Evolutionary conservation across 805 yeast genomes (phyloP).

Genomic region (Blastobotrys attinorum): DNA sequence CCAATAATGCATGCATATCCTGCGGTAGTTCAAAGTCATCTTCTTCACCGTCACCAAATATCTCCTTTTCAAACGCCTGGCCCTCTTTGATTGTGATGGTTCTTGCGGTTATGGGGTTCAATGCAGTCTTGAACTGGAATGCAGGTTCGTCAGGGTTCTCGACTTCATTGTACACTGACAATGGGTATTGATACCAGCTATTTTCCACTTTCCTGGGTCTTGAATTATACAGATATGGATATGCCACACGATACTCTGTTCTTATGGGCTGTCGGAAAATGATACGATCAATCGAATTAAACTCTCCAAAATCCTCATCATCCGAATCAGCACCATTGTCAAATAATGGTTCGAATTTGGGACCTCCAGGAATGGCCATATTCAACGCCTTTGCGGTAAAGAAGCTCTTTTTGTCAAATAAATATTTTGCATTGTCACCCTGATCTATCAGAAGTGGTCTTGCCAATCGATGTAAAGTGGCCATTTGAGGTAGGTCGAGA

Average conservation of each 20-base stretch:
- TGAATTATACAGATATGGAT: conserved; percentile 77
- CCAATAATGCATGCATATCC: conserved; percentile 28
- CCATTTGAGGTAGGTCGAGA: conserved; percentile 52
- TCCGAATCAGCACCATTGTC: conserved; percentile 56
- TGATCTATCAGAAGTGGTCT: conserved; percentile 61
- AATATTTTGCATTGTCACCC: conserved; percentile 52
- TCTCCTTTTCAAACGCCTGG: conserved; percentile 11
- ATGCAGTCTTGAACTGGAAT: conserved; percentile 45
- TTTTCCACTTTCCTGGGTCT: conserved; percentile 56
- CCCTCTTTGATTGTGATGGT: conserved; percentile 18
- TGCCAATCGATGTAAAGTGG: conserved; percentile 57
- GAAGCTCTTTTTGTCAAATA: conserved; percentile 74
- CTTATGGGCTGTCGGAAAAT: conserved; percentile 70
- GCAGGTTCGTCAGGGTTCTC: conserved; percentile 47
- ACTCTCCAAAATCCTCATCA: conserved; percentile 76
- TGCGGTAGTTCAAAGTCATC: conserved; percentile 37
- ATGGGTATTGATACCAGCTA: conserved; percentile 58
- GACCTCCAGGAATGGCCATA: conserved; percentile 88
- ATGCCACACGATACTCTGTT: conserved; percentile 82
- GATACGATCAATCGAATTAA: conserved; percentile 80
- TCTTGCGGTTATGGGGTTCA: conserved; percentile 44
- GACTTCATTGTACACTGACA: conserved; percentile 40
- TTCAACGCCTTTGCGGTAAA: conserved; percentile 88
- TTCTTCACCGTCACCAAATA: conserved; percentile 26
- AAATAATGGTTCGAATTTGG: conserved; percentile 83